These are phyloP conservation scores for Lachnum nothofagi DNA, from an alignment of 2,329 filamentous ascomycete genomes.

Conservation along the genomic window DNA sequence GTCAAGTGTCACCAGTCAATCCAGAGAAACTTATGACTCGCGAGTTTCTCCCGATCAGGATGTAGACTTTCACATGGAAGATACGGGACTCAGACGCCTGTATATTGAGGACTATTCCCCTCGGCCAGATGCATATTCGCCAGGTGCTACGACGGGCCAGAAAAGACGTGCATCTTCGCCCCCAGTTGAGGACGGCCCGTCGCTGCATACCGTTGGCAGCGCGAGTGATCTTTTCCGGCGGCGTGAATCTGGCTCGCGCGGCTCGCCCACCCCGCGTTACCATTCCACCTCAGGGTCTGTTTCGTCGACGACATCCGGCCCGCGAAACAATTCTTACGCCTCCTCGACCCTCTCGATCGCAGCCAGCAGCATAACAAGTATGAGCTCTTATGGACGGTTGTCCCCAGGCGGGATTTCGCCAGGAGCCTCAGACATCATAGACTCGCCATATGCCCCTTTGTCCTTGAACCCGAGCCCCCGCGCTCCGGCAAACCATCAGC, in stretches of 20 bases:
- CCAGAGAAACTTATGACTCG: conserved; percentile 59
- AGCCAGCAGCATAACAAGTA: conserved; percentile 61
- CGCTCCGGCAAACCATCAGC: conserved; percentile 32
- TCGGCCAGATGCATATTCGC: conserved; percentile 28
- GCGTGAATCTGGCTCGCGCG: conserved; percentile 47
- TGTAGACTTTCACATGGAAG: conserved; percentile 48
- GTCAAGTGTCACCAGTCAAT: conserved; percentile 44
- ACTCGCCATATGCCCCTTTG: conserved; percentile 50
- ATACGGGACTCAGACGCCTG: conserved; percentile 45
- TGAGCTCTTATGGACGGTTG: conserved; percentile 55
- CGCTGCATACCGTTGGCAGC: conserved; percentile 32
- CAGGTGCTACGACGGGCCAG: conserved; percentile 43
- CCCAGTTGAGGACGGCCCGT: conserved; percentile 46
- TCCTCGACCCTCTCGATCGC: conserved; percentile 54
- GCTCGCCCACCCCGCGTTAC: conserved; percentile 50
- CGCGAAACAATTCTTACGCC: conserved; percentile 57
- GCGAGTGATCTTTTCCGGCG: conserved; percentile 32
- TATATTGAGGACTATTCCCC: conserved; percentile 48
- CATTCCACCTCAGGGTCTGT: conserved; percentile 55
- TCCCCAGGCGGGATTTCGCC: conserved; percentile 57
- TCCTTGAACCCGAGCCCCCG: conserved; percentile 36
- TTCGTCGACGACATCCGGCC: conserved; percentile 60
- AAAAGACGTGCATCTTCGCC: conserved; percentile 61
- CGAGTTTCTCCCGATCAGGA: conserved; percentile 38
- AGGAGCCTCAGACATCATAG: conserved; percentile 34